Base-by-base conservation (phyloP, 2,329 filamentous ascomycete genomes). In the Huntiella bhutanensis region DNA sequence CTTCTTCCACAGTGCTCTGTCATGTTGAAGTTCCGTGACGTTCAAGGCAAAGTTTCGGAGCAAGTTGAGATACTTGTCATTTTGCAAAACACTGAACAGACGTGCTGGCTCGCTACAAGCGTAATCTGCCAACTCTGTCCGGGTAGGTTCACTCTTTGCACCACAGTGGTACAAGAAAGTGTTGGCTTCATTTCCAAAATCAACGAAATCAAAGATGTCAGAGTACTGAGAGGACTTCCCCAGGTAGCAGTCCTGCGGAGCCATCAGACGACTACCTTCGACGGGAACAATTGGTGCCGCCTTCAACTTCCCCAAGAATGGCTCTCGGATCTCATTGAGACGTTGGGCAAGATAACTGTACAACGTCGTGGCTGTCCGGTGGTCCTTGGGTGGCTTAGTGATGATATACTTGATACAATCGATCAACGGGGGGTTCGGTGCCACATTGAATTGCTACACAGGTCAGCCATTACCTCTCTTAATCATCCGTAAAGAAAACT, bases 191-290 rank as follows among this genome's bases (percentile, higher is more conserved):
- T 70, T 65, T 0, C 88, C 86, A 63, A 95, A 98, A 58, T 96
- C 83, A 11, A 96, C 87, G 60, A 95, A 98, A 58, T 96, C 86
- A 53, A 98, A 94, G 32, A 98, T 92, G 32, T 93, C 82, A 8
- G 76, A 81, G 55, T 92, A 98, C 5, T 68, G 69, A 2, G 64
- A 59, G 4, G 71, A 76, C 22, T 53, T 78, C 6, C 91, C 91
- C 2, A 98, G 68, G 58, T 94, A 98, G 52, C 51, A 53, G 15
- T 49, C 46, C 10, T 36, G 45, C 1, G 51, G 51, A 10, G 47
- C 35, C 17, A 45, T 44, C 11, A 48, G 41, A 11, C 47, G 47
- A 11, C 45, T 47, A 19, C 43, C 50, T 12, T 42, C 54, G 8
- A 91, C 70, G 0, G 87, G 87, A 1, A 94, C 77, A 48, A 95